Conservation (phyloP, 768 basidiomycete species). For the Pisolithus albus region DNA sequence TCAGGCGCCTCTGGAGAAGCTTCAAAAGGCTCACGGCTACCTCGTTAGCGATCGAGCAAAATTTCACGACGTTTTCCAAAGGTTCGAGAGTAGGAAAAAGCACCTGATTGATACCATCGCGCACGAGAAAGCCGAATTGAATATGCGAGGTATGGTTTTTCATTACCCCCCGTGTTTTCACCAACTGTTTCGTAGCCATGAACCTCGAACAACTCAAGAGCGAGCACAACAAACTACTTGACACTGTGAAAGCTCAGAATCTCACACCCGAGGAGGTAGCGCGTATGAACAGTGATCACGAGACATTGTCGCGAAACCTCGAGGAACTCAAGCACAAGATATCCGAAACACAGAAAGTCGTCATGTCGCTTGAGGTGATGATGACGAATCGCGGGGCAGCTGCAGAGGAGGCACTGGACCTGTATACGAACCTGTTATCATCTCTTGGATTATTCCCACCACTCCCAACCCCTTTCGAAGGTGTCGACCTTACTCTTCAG, state of each 20-base stretch:
- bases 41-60: constrained; percentile 72
- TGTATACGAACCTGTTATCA: constrained; percentile 70
- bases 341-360: constrained; percentile 59
- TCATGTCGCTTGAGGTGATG: constrained; percentile 78
- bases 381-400: constrained; percentile 72
- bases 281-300: constrained; percentile 87
- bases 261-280: constrained; percentile 86
- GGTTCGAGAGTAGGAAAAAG: constrained; percentile 63
- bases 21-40: constrained; percentile 54
- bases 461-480: constrained; percentile 60
- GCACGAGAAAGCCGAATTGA: constrained; percentile 59
- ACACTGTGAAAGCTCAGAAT: constrained; percentile 79
- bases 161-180: neutral
- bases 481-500: constrained; percentile 73
- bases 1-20: constrained; percentile 59
- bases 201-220: constrained; percentile 56
- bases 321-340: constrained; percentile 75
- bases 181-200: constrained; percentile 34
- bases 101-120: constrained; percentile 61
- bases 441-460: constrained; percentile 73
- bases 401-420: constrained; percentile 75
- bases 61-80: constrained; percentile 66
- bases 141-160: constrained; percentile 40
- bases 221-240: constrained; percentile 57
- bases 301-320: constrained; percentile 63